phyloP scores from a whole-genome alignment of 1,139 yeast genomes.

The Suhomyces coccinellae region DNA sequence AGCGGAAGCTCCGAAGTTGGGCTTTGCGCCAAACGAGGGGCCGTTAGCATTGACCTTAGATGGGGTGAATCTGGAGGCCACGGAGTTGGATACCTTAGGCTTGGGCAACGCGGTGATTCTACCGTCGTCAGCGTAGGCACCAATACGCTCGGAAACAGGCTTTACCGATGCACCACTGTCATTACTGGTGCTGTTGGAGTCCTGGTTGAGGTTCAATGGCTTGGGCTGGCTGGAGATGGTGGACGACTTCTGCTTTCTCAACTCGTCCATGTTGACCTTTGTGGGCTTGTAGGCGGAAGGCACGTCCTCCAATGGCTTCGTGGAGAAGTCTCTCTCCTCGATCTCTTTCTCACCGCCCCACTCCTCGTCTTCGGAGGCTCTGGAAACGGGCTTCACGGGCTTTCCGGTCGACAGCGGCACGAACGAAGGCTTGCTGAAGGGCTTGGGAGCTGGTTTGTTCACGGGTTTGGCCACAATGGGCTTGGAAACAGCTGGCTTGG shows the following conservation, averaged over 20 bases:
- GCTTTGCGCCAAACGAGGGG: slow-evolving; percentile 59
- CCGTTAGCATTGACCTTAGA: slow-evolving; percentile 14
- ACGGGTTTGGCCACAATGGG: slow-evolving; percentile 19
- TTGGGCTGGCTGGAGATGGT: slow-evolving; percentile 46
- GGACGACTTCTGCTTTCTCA: slow-evolving; percentile 49
- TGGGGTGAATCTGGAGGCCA: slow-evolving; percentile 49
- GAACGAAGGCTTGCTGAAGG: slow-evolving; percentile 25
- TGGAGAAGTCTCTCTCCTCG: slow-evolving; percentile 66
- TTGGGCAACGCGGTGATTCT: slow-evolving; percentile 65
- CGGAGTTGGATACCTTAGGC: slow-evolving; percentile 56
- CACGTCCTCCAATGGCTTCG: slow-evolving; percentile 59
- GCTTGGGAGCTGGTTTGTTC: slow-evolving; percentile 7
- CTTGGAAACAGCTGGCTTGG: slow-evolving; percentile 27
- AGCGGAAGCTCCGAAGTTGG: slow-evolving; percentile 36
- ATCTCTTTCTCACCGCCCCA: slow-evolving; percentile 68
- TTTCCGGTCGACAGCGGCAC: slow-evolving; percentile 44
- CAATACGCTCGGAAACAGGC: slow-evolving; percentile 46
- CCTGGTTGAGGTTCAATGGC: slow-evolving; percentile 21
- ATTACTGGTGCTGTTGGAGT: slow-evolving; percentile 25
- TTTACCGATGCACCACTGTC: slow-evolving; percentile 16
- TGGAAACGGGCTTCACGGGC: slow-evolving; percentile 28
- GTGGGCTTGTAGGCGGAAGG: slow-evolving; percentile 75
- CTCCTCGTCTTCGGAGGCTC: slow-evolving; percentile 47
- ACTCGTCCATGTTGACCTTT: slow-evolving; percentile 44
- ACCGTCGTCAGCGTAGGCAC: slow-evolving; percentile 43